These are phyloP conservation scores for Chlorella sp. DNA, from an alignment of 139 green algal genomes.

Conservation along the genomic window DNA sequence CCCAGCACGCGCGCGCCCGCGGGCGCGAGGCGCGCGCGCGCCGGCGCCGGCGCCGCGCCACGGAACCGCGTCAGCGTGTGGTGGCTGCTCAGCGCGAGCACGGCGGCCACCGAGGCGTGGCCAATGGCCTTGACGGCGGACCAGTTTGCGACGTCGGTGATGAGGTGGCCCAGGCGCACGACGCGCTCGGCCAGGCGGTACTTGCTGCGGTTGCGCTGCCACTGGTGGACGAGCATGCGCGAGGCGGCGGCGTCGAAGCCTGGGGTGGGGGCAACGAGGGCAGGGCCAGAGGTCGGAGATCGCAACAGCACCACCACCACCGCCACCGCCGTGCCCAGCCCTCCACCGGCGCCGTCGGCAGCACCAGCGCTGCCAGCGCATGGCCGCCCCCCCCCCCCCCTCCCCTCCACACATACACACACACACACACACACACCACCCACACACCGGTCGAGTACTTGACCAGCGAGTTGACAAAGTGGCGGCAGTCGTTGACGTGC, in stretches of 20 bases:
- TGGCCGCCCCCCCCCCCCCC: too few relatives aligned
- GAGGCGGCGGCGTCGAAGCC: constrained; percentile 40
- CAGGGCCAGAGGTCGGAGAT: too few relatives aligned
- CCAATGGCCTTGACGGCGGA: neutral
- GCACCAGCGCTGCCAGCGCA: too few relatives aligned
- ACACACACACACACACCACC: too few relatives aligned
- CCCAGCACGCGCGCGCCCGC: neutral
- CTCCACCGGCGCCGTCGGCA: too few relatives aligned
- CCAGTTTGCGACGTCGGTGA: constrained; percentile 62
- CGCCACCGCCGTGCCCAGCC: too few relatives aligned
- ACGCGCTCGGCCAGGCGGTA: constrained; percentile 23
- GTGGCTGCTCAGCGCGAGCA: constrained; percentile 30
- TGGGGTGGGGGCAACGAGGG: too few relatives aligned
- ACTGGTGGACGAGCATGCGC: constrained; percentile 7
- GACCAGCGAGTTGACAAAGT: constrained; percentile 69
- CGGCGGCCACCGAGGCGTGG: constrained; percentile 8
- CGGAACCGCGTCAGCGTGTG: constrained; percentile 13
- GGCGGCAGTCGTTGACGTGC: constrained; percentile 67
- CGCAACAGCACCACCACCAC: too few relatives aligned
- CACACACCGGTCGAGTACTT: constrained; percentile 55
- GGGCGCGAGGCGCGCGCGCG: neutral
- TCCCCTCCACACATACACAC: too few relatives aligned
- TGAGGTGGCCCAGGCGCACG: constrained; percentile 45
- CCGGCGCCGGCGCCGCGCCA: neutral
- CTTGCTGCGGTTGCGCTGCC: neutral